Conservation (phyloP, 192 early-diverging fungal genomes). For the Rhizophagus clarus region DNA sequence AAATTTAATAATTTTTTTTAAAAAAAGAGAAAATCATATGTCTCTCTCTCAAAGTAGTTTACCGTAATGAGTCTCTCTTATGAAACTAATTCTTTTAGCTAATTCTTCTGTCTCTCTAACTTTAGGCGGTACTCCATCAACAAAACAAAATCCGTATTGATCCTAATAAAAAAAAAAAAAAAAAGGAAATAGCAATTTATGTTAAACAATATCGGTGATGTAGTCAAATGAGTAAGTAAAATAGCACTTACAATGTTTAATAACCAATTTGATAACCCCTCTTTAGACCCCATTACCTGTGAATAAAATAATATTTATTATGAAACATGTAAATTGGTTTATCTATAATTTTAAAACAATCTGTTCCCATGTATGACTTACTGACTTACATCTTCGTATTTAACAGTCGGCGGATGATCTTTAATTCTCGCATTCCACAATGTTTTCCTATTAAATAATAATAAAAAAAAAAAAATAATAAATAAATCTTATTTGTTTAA, state of each 20-base stretch:
- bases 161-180: constrained; percentile 41
- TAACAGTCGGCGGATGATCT: constrained; percentile 44
- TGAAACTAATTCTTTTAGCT: constrained; percentile 66
- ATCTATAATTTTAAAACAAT: background rate
- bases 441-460: background rate
- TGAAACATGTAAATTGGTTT: background rate
- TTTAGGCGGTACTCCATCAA: constrained; percentile 67
- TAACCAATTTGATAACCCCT: constrained; percentile 72
- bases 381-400: constrained; percentile 18
- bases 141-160: constrained; percentile 73
- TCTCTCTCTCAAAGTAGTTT: background rate
- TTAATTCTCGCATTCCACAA: constrained; percentile 37
- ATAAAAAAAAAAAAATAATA: background rate
- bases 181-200: too few species aligned
- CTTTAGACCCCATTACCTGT: constrained; percentile 67
- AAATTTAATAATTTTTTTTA: background rate
- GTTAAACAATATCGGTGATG: background rate
- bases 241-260: constrained; percentile 55
- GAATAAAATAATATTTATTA: background rate
- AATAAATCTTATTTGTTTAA: too few species aligned
- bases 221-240: background rate
- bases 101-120: constrained; percentile 65
- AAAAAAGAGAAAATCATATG: background rate
- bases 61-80: constrained; percentile 80
- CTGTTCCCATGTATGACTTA: background rate